A percentile compares a stretch with the other conserved stretches of the same genome.
phyloP scores from a whole-genome alignment of 192 early-diverging fungal species.

The Coemansia sp. region DNA sequence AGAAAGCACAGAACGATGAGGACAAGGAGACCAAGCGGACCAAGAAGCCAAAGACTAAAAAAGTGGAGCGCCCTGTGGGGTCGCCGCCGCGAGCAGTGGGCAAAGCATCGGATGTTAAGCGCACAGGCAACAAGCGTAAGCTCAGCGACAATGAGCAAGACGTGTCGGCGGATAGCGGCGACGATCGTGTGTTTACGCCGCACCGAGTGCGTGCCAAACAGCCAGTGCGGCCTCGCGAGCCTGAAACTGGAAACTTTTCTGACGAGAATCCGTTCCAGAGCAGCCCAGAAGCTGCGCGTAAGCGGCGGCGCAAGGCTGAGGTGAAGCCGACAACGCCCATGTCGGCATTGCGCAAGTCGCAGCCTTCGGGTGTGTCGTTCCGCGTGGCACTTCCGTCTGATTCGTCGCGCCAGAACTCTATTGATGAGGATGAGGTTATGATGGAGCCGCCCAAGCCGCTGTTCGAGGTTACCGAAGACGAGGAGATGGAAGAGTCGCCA shows the following conservation, averaged over 20 bases:
- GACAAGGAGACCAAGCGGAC: background rate
- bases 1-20: background rate
- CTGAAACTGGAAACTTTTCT: slow-evolving; percentile 30
- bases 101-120: slow-evolving; percentile 13
- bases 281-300: slow-evolving; percentile 41
- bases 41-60: slow-evolving; percentile 11
- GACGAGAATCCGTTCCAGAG: slow-evolving; percentile 55
- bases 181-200: slow-evolving; percentile 27
- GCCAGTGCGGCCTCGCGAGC: slow-evolving; percentile 5
- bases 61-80: background rate
- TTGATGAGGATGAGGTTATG: background rate
- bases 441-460: slow-evolving; percentile 9
- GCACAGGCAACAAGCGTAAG: slow-evolving; percentile 39
- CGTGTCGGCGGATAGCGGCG: slow-evolving; percentile 22
- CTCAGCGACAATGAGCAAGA: slow-evolving; percentile 27
- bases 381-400: slow-evolving; percentile 24
- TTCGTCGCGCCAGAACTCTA: background rate
- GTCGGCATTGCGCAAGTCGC: slow-evolving; percentile 52
- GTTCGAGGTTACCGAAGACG: background rate
- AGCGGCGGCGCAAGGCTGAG: slow-evolving; percentile 29
- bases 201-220: background rate
- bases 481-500: background rate
- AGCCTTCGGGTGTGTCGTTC: slow-evolving; percentile 40
- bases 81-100: slow-evolving; percentile 10
- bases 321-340: slow-evolving; percentile 27